Conservation (phyloP, 129 eudicot species). For the Artemisia tridentata region DNA sequence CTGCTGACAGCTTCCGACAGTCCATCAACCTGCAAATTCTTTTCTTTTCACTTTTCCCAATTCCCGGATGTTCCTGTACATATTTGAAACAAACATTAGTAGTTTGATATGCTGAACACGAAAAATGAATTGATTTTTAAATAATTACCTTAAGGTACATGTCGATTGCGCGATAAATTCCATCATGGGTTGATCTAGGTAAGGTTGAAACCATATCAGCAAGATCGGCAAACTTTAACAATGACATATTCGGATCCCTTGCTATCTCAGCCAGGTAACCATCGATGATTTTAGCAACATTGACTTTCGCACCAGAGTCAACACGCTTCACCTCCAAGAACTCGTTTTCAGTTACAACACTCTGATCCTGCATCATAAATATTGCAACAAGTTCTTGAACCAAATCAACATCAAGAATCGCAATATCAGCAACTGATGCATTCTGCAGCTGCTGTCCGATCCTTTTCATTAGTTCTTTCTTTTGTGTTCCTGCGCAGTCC, state of each 20-base stretch:
- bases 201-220: conserved; percentile 71
- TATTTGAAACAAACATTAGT: neutral
- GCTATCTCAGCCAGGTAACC: conserved; percentile 76
- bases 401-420: conserved; percentile 49
- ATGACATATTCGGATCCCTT: conserved; percentile 54
- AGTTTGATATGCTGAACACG: conserved; percentile 3
- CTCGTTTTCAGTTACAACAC: conserved; percentile 33
- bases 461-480: conserved; percentile 41
- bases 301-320: conserved; percentile 46
- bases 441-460: conserved; percentile 65
- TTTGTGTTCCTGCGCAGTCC: conserved; percentile 54
- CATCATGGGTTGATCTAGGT: conserved; percentile 68
- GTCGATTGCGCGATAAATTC: conserved; percentile 83
- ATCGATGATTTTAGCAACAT: conserved; percentile 72
- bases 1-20: conserved; percentile 69
- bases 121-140: neutral
- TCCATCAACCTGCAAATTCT: conserved; percentile 83
- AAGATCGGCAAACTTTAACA: conserved; percentile 62
- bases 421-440: conserved; percentile 56
- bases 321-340: conserved; percentile 42
- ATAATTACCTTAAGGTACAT: conserved; percentile 70
- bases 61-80: conserved; percentile 68
- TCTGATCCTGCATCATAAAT: conserved; percentile 48
- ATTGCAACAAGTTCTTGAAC: conserved; percentile 59
- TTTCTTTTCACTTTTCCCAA: conserved; percentile 76